phyloP scores from a whole-genome alignment of 2,329 filamentous ascomycete genomes.

The Chaetomium sp. region DNA sequence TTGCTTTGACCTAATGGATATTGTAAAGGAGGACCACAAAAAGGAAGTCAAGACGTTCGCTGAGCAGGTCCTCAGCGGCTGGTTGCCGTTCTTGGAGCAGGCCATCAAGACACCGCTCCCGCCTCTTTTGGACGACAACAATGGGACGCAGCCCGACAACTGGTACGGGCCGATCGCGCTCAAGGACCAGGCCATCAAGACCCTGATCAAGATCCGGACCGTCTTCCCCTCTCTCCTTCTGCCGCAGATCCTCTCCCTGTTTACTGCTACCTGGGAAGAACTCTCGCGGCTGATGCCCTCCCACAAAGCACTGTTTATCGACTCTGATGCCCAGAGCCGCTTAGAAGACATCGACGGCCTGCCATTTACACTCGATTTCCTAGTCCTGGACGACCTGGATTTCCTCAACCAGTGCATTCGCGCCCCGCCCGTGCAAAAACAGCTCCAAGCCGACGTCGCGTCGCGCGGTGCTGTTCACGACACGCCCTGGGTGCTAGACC shows the following conservation, averaged over 20 bases:
- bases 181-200: constrained; percentile 93
- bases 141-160: constrained; percentile 58
- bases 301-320: constrained; percentile 83
- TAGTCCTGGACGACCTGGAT: constrained; percentile 91
- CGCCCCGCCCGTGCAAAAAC: constrained; percentile 82
- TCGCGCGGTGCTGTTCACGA: constrained; percentile 61
- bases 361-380: constrained; percentile 92
- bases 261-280: constrained; percentile 88
- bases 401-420: constrained; percentile 90
- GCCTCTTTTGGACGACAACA: constrained; percentile 59
- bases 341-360: constrained; percentile 87
- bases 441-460: constrained; percentile 79
- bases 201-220: constrained; percentile 81
- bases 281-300: constrained; percentile 70
- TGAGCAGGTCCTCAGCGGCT: constrained; percentile 77
- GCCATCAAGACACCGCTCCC: constrained; percentile 77
- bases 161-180: constrained; percentile 84
- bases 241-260: constrained; percentile 79
- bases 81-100: constrained; percentile 87
- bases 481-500: constrained; percentile 80
- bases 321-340: constrained; percentile 81
- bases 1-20: constrained; percentile 94
- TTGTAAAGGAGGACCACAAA: constrained; percentile 92
- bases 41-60: constrained; percentile 85
- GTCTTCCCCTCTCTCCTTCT: constrained; percentile 82